These are phyloP conservation scores for Ramaria rubella DNA, from an alignment of 768 basidiomycete genomes.

Conservation along the genomic window DNA sequence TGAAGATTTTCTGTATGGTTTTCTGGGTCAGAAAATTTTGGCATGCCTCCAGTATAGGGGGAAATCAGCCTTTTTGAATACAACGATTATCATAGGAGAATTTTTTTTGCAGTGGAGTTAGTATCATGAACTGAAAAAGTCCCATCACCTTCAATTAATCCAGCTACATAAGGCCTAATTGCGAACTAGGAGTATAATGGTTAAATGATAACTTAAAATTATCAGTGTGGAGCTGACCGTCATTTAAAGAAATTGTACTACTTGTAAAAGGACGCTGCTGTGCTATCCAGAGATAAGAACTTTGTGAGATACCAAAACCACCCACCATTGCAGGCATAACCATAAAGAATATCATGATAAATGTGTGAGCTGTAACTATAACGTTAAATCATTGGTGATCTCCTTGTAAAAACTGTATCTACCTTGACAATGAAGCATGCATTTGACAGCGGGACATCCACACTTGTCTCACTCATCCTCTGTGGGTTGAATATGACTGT, in stretches of 20 bases:
- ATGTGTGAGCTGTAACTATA: slow-evolving; percentile 15
- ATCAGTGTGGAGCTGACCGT: too few species aligned
- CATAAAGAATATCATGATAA: slow-evolving; percentile 16
- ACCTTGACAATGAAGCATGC: too few species aligned
- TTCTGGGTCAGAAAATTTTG: too few species aligned
- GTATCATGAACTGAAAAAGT: neutral
- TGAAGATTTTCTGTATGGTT: too few species aligned
- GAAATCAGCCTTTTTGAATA: too few species aligned
- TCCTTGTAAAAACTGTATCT: slow-evolving; percentile 15
- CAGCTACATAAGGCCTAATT: neutral
- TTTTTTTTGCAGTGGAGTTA: neutral
- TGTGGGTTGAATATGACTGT: too few species aligned
- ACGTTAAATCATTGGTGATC: slow-evolving; percentile 17
- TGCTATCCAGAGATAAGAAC: neutral
- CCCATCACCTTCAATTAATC: neutral
- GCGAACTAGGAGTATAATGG: neutral
- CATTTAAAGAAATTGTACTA: neutral
- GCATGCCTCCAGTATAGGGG: too few species aligned
- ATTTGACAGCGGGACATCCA: too few species aligned
- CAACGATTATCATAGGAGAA: too few species aligned
- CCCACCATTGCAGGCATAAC: slow-evolving; percentile 14
- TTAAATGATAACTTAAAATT: too few species aligned
- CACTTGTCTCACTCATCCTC: too few species aligned
- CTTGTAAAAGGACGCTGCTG: neutral
- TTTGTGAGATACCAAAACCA: slow-evolving; percentile 11